Evolutionary conservation across 495 filamentous ascomycete species (phyloP), one percentile per base, ranked within the genome.

Genomic region (Penicillium fimorum): DNA sequence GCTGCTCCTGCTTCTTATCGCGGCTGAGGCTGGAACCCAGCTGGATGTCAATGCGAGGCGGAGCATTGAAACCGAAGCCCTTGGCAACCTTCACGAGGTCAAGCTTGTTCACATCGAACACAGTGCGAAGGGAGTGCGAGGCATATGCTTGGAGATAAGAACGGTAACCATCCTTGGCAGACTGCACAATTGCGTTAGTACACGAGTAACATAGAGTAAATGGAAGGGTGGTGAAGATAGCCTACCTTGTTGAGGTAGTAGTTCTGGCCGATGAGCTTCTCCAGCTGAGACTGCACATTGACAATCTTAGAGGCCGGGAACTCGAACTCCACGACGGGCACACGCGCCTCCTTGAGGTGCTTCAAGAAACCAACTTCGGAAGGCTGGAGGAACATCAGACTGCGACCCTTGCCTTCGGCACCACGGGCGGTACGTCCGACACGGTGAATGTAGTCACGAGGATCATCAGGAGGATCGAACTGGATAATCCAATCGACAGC

Each of bases 81-180:
- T 93, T 96, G 46, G 94, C 91, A 15, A 98, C 88, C 77, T 96
- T 96, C 57, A 88, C 82, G 33, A 97, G 79, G 71, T 98, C 94
- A 9, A 98, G 81, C 70, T 95, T 94, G 67, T 97, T 78, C 27
- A 98, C 85, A 68, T 98, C 91, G 66, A 96, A 98, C 33, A 96
- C 88, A 12, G 89, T 88, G 32, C 93, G 85, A 47, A 97, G 81
- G 54, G 85, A 88, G 72, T 98, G 94, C 27, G 87, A 91, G 17
- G 93, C 91, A 58, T 98, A 98, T 0, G 94, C 94, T 62, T 96
- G 89, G 13, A 98, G 82, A 68, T 98, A 98, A 12, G 89, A 89
- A 30, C 87, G 82, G 65, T 87, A 89, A 38, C 84, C 85, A 59
- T 87, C 84, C 69, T 88, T 88, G 41, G 85, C 85, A 27, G 84